phyloP scores from a whole-genome alignment of 129 eudicot species.

The Apium graveolens region DNA sequence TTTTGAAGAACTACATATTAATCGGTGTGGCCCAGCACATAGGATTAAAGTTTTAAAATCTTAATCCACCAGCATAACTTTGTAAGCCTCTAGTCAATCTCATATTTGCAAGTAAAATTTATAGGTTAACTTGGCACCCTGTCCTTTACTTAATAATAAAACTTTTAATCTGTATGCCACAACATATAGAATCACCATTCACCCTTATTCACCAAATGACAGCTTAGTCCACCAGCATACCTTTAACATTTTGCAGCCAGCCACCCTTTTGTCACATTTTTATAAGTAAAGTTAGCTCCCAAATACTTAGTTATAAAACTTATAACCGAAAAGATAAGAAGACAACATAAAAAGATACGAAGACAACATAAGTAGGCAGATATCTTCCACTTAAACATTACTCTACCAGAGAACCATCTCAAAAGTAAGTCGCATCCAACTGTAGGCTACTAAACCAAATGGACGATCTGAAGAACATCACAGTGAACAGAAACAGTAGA shows the following conservation, averaged over 20 bases:
- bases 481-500: background rate
- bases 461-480: background rate
- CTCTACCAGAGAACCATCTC: background rate
- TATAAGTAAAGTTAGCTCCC: background rate
- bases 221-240: background rate
- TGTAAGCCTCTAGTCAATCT: no score
- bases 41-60: no score
- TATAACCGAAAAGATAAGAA: background rate
- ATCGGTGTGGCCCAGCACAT: no score
- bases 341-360: background rate
- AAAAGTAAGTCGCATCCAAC: background rate
- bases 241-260: background rate
- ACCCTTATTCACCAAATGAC: background rate
- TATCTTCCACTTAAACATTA: background rate
- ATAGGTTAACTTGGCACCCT: no score
- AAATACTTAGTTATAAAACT: background rate
- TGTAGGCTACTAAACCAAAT: background rate
- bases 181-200: background rate
- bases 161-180: no score
- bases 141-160: no score
- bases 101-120: no score
- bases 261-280: background rate
- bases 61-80: no score
- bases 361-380: background rate
- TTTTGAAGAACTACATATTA: no score